phyloP scores from a whole-genome alignment of 495 filamentous ascomycete species.

The Aspergillus taichungensis region DNA sequence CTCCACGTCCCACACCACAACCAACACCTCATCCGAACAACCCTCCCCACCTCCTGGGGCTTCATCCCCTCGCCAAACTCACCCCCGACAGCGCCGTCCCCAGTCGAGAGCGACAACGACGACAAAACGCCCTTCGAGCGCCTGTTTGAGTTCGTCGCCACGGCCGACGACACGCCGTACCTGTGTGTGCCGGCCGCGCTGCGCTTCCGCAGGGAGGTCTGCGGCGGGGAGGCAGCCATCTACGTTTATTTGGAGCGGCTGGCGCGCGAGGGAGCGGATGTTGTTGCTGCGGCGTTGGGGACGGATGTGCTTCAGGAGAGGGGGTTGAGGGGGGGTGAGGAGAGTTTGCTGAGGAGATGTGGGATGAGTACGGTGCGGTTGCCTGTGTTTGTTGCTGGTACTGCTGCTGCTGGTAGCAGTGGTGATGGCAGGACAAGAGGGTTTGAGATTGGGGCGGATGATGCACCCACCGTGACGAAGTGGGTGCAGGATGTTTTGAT shows the following conservation, averaged over 20 bases:
- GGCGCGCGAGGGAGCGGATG: slow-evolving; percentile 49
- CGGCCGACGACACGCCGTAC: slow-evolving; percentile 61
- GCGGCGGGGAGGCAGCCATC: slow-evolving; percentile 69
- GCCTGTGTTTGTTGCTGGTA: slow-evolving; percentile 43
- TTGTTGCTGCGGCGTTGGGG: slow-evolving; percentile 51
- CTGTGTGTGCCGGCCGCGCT: slow-evolving; percentile 63
- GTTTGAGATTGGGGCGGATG: slow-evolving; percentile 21
- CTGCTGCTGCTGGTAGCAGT: not conserved
- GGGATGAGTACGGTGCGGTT: slow-evolving; percentile 64
- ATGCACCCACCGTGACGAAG: slow-evolving; percentile 27
- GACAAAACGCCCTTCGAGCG: slow-evolving; percentile 50
- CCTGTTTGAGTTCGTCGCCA: slow-evolving; percentile 73
- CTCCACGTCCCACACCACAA: slow-evolving; percentile 69
- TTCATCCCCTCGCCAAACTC: slow-evolving; percentile 31
- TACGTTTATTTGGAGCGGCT: slow-evolving; percentile 47
- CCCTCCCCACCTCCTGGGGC: slow-evolving; percentile 61
- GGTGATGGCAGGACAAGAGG: slow-evolving; percentile 1
- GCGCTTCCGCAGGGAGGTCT: slow-evolving; percentile 53
- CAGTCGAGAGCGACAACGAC: slow-evolving; percentile 37
- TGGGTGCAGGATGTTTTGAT: slow-evolving; percentile 52
- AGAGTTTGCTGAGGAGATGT: slow-evolving; percentile 42
- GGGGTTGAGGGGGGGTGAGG: slow-evolving; percentile 34
- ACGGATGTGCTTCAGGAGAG: slow-evolving; percentile 56
- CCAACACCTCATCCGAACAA: slow-evolving; percentile 64
- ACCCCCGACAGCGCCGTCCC: slow-evolving; percentile 16